These are phyloP conservation scores for Daldinia bambusicola DNA, from an alignment of 495 filamentous ascomycete genomes.

Conservation along the genomic window DNA sequence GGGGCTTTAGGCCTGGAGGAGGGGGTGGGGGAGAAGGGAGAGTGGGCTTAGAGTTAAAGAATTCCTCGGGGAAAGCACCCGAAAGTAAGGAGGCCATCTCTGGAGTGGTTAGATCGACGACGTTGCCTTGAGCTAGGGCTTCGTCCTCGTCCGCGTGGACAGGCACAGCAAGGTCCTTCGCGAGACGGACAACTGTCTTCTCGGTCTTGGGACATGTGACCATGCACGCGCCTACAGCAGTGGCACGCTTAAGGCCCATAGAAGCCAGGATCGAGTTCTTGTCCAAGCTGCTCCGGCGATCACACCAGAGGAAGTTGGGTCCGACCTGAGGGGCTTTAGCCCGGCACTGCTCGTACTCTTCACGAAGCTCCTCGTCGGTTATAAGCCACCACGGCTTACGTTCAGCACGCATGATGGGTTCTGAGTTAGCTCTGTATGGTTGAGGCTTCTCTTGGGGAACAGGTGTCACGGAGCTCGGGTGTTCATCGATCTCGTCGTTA, in stretches of 20 bases:
- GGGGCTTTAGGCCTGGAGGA: not conserved
- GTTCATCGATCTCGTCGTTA: not conserved
- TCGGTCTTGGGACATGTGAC: not conserved
- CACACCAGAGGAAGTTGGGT: slow-evolving; percentile 1
- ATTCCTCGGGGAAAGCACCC: not conserved
- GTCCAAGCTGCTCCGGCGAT: slow-evolving; percentile 20
- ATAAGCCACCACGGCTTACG: not conserved
- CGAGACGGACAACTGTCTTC: not conserved
- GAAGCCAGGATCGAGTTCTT: slow-evolving; percentile 20
- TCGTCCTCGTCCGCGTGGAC: not conserved
- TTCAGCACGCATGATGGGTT: not conserved
- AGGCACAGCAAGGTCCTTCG: not conserved
- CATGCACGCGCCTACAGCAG: not conserved
- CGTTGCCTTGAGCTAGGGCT: not conserved
- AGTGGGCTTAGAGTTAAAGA: not conserved
- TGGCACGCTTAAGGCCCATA: slow-evolving; percentile 9
- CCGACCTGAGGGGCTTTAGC: not conserved
- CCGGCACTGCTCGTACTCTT: not conserved
- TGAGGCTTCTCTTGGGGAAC: not conserved
- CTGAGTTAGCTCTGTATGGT: not conserved
- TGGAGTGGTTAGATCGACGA: not conserved
- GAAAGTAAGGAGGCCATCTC: not conserved
- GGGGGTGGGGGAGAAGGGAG: not conserved
- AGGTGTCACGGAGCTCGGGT: not conserved
- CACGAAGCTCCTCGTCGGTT: not conserved